Evolutionary conservation across 2,329 filamentous ascomycete genomes (phyloP), one percentile per base, ranked within the genome.

Genomic region (Fusarium austroafricanum): DNA sequence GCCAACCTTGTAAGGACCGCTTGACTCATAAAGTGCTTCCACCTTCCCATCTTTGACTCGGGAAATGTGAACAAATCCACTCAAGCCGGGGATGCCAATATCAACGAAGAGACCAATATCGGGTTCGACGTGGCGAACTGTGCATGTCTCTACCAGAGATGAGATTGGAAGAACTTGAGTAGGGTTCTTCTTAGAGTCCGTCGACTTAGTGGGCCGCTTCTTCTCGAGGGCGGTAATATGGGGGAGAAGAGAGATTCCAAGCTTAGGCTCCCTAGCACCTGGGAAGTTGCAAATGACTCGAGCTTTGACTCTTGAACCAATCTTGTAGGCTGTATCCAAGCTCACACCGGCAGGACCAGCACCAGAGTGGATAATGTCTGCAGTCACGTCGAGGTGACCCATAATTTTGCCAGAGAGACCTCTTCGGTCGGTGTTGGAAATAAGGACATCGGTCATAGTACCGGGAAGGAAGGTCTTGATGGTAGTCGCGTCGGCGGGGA

Each of bases 41-140:
- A 97, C 87, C 77, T 96, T 97, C 70, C 91, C 90, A 77, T 99
- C 95, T 61, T 95, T 92, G 64, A 99, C 87, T 67, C 92, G 89
- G 2, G 96, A 99, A 68, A 99, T 96, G 78, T 99, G 96, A 21
- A 96, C 94, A 75, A 97, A 99, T 11, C 93, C 93, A n/a, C 87
- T 83, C 4, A 95, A 83, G 29, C 89, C 93, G 6, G 78, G 66
- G 17, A 80, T 68, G 3, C 89, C 90, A 38, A 94, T 80, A 69
- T 92, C 87, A 10, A 94, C 85, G 73, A 96, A 97, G 4, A 97
- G 83, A 53, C 96, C 96, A 62, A 95, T 87, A 5, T 90, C 89
- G 7, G 89, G 83, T 69, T 96, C 92, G 4, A 97, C 93, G 70
- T 91, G 91, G 53, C 89, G 86, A 10, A 99, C 89, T 37, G 88